phyloP scores from a whole-genome alignment of 495 filamentous ascomycete genomes.

The Articulospora tetracladia region DNA sequence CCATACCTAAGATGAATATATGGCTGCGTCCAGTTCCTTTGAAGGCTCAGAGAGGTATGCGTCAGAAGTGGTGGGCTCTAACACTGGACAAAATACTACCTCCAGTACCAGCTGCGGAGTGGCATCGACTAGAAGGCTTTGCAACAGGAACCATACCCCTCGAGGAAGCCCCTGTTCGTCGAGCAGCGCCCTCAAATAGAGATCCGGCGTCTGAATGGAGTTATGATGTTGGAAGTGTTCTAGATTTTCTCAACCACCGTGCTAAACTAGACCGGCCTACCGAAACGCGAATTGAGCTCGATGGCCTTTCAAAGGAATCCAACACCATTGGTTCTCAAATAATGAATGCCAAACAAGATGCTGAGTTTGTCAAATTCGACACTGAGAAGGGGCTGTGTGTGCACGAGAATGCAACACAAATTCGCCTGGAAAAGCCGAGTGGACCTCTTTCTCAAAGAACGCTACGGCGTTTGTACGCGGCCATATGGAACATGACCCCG shows the following conservation, averaged over 20 bases:
- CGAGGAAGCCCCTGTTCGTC: slow-evolving; percentile 5
- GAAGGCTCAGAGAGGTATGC: slow-evolving; percentile 52
- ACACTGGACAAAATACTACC: slow-evolving; percentile 59
- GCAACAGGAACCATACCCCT: slow-evolving; percentile 34
- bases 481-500: slow-evolving; percentile 18
- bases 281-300: background rate
- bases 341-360: background rate
- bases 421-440: background rate
- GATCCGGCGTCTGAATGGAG: background rate
- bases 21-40: slow-evolving; percentile 58
- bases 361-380: background rate
- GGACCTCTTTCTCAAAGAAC: background rate
- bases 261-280: background rate
- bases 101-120: slow-evolving; percentile 66
- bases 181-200: background rate
- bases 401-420: background rate
- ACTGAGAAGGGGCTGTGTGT: background rate
- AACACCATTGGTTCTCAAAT: background rate
- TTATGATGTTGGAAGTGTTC: background rate
- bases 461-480: slow-evolving; percentile 16
- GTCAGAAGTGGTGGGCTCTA: slow-evolving; percentile 53
- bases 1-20: slow-evolving; percentile 54
- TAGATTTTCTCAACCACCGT: background rate
- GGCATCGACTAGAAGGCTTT: slow-evolving; percentile 55
- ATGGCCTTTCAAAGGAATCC: background rate